phyloP scores from a whole-genome alignment of 306 rosid genomes.

The Urtica urens region DNA sequence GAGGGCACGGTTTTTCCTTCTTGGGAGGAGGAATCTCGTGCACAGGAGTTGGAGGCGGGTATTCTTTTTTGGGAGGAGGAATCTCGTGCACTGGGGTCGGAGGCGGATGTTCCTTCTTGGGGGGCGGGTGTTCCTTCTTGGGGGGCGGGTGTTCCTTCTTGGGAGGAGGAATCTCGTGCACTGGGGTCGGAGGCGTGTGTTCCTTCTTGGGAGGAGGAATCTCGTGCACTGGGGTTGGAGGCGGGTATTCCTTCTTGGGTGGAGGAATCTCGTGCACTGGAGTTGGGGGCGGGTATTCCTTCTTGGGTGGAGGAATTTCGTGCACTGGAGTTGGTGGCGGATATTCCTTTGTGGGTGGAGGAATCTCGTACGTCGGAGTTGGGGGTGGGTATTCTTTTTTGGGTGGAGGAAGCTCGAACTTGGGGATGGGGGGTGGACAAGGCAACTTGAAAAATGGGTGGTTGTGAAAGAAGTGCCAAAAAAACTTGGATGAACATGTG shows the following conservation, averaged over 20 bases:
- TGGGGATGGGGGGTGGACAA: not conserved
- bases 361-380: not conserved
- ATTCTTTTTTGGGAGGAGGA: not conserved
- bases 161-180: not conserved
- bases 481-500: constrained; percentile 54
- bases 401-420: constrained; percentile 1
- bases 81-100: not conserved
- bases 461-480: constrained; percentile 37
- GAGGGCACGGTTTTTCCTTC: too few species aligned
- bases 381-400: constrained; percentile 12
- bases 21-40: not conserved
- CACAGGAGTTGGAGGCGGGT: not conserved
- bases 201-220: not conserved
- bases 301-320: not conserved
- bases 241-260: too few species aligned
- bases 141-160: too few species aligned
- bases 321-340: too few species aligned
- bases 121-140: not conserved
- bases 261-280: not conserved
- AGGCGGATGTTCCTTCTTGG: not conserved
- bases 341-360: too few species aligned
- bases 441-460: constrained; percentile 24
- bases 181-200: not conserved
- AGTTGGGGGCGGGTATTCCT: not conserved
- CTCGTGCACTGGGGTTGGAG: too few species aligned